Percentiles rank a stretch among this genome's conserved stretches.
These are phyloP conservation scores for Parasitella parasitica DNA, from an alignment of 371 early-diverging fungal genomes.

Conservation along the genomic window DNA sequence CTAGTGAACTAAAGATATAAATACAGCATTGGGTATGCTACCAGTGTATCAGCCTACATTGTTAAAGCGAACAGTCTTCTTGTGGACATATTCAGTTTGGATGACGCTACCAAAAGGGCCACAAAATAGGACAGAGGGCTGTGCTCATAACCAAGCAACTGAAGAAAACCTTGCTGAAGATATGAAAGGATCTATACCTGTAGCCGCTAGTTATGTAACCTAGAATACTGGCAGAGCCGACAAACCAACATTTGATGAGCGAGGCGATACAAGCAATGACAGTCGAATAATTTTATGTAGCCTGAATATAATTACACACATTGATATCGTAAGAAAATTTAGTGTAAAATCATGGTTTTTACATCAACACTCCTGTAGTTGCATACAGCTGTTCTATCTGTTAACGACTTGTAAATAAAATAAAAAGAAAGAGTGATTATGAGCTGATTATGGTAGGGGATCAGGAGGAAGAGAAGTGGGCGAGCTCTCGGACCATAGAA, in stretches of 20 bases:
- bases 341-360: neutral
- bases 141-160: slow-evolving; percentile 28
- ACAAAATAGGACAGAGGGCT: slow-evolving; percentile 59
- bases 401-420: neutral
- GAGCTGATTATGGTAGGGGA: neutral
- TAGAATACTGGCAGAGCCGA: slow-evolving; percentile 48
- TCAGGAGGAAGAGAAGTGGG: neutral
- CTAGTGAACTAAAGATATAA: slow-evolving; percentile 65
- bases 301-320: too few species aligned
- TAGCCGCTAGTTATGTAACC: slow-evolving; percentile 28
- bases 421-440: neutral
- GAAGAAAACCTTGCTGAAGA: slow-evolving; percentile 6
- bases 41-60: slow-evolving; percentile 67
- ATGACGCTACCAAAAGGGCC: slow-evolving; percentile 60
- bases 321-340: too few species aligned
- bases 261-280: slow-evolving; percentile 39
- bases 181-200: slow-evolving; percentile 7
- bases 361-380: too few species aligned
- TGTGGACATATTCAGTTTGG: slow-evolving; percentile 62
- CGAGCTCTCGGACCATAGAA: too few species aligned
- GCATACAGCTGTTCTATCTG: neutral
- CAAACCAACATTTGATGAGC: slow-evolving; percentile 43
- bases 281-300: slow-evolving; percentile 42
- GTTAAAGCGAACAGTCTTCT: slow-evolving; percentile 58
- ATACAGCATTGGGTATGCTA: slow-evolving; percentile 56